phyloP scores from a whole-genome alignment of 2,329 filamentous ascomycete species.

The Fusarium palustre region DNA sequence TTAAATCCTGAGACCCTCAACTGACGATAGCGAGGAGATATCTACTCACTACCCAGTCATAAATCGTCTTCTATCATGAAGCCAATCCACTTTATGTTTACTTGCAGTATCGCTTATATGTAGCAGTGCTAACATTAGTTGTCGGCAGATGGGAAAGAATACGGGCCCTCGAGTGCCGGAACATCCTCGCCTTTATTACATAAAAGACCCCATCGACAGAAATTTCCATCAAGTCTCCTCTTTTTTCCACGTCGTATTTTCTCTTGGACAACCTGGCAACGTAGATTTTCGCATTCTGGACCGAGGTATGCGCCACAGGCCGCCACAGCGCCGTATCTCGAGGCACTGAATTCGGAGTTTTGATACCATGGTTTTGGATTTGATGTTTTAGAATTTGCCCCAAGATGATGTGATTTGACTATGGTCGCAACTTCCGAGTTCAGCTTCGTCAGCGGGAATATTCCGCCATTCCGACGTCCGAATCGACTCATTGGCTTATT shows the following conservation, averaged over 20 bases:
- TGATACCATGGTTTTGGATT: background rate
- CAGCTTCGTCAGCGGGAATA: constrained; percentile 16
- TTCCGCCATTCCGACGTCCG: constrained; percentile 40
- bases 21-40: constrained; percentile 24
- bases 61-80: background rate
- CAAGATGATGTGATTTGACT: constrained; percentile 38
- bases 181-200: constrained; percentile 29
- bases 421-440: no score
- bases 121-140: background rate
- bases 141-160: constrained; percentile 23
- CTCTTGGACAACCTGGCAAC: background rate
- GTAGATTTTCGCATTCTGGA: background rate
- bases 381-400: constrained; percentile 8
- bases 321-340: constrained; percentile 8
- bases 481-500: constrained; percentile 18
- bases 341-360: constrained; percentile 8
- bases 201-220: constrained; percentile 32
- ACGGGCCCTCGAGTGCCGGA: constrained; percentile 17
- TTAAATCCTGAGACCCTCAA: constrained; percentile 2
- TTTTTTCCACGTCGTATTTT: constrained; percentile 33
- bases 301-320: constrained; percentile 17
- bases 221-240: constrained; percentile 26
- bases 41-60: constrained; percentile 4
- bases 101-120: constrained; percentile 1
- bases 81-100: constrained; percentile 7